phyloP scores from a whole-genome alignment of 2,329 filamentous ascomycete genomes.

The Sordariomycetes sp. region DNA sequence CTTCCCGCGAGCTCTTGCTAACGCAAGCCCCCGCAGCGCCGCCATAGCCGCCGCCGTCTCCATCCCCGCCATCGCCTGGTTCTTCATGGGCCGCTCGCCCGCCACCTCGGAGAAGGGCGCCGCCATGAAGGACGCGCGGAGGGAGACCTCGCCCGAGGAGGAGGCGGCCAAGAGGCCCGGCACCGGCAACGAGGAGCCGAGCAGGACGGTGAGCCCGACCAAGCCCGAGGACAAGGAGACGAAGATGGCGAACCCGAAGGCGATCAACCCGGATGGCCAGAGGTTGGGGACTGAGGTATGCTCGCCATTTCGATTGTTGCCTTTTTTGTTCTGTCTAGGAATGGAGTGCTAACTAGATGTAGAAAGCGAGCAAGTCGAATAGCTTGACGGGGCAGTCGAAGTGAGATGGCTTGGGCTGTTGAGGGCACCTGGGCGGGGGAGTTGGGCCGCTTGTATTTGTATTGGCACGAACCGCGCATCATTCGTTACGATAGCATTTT shows the following conservation, averaged over 20 bases:
- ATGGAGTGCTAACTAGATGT: neutral
- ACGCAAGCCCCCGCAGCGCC: neutral
- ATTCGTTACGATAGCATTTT: too few species aligned
- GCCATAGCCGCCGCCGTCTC: neutral
- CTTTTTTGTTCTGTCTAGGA: neutral
- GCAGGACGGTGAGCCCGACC: neutral
- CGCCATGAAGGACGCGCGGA: neutral
- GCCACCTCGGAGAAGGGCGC: neutral
- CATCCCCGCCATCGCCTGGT: slow-evolving; percentile 4
- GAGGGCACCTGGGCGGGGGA: neutral
- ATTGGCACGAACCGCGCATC: neutral
- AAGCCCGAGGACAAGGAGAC: neutral
- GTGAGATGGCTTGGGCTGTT: neutral
- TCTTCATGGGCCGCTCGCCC: slow-evolving; percentile 1
- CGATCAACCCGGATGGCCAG: neutral
- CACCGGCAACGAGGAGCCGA: neutral
- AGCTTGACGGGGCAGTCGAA: neutral
- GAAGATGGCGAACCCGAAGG: slow-evolving; percentile 3
- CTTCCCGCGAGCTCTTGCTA: neutral
- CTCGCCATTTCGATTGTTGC: neutral
- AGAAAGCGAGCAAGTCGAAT: slow-evolving; percentile 2
- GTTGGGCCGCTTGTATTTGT: neutral
- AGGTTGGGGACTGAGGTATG: slow-evolving; percentile 3
- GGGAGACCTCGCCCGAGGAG: neutral
- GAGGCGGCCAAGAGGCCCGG: neutral